Evolutionary conservation across 371 early-diverging fungal species (phyloP).

Genomic region (Mortierella polycephala): DNA sequence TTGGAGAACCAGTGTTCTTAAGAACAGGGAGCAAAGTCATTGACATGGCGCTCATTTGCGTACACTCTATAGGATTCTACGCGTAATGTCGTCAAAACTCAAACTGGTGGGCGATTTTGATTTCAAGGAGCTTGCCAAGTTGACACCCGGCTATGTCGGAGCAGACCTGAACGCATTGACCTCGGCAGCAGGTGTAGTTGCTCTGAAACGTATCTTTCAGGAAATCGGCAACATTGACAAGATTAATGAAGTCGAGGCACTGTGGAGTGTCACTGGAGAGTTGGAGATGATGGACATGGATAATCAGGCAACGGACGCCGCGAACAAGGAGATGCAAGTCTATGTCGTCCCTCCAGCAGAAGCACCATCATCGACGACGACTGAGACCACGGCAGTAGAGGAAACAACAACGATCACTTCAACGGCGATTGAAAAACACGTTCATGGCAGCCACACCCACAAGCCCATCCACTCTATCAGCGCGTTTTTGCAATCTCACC

Average conservation of each 20-base stretch:
- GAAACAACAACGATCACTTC: slow-evolving; percentile 14
- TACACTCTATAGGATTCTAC: slow-evolving; percentile 76
- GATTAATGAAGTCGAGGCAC: slow-evolving; percentile 50
- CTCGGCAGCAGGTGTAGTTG: slow-evolving; percentile 97
- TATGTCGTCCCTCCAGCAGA: slow-evolving; percentile 4
- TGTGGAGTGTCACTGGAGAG: slow-evolving; percentile 59
- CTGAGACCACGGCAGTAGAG: not conserved
- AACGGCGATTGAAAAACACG: slow-evolving; percentile 32
- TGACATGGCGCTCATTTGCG: not conserved
- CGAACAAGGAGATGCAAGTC: slow-evolving; percentile 31
- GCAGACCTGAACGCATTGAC: slow-evolving; percentile 98
- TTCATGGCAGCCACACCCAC: slow-evolving; percentile 47
- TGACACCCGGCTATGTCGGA: slow-evolving; percentile 99
- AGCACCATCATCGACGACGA: slow-evolving; percentile 6
- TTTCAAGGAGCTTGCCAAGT: slow-evolving; percentile 87
- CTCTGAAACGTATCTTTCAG: slow-evolving; percentile 93
- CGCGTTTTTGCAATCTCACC: slow-evolving; percentile 75
- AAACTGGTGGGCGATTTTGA: slow-evolving; percentile 90
- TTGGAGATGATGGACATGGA: slow-evolving; percentile 50
- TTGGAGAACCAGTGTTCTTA: too few species aligned
- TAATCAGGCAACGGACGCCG: slow-evolving; percentile 17
- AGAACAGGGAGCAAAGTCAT: too few species aligned
- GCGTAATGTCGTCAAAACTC: slow-evolving; percentile 90
- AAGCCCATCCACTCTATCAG: slow-evolving; percentile 79
- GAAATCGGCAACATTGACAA: slow-evolving; percentile 65